Evolutionary conservation across 257 asterid species (phyloP).

Genomic region (Solanum lycopersicoides): DNA sequence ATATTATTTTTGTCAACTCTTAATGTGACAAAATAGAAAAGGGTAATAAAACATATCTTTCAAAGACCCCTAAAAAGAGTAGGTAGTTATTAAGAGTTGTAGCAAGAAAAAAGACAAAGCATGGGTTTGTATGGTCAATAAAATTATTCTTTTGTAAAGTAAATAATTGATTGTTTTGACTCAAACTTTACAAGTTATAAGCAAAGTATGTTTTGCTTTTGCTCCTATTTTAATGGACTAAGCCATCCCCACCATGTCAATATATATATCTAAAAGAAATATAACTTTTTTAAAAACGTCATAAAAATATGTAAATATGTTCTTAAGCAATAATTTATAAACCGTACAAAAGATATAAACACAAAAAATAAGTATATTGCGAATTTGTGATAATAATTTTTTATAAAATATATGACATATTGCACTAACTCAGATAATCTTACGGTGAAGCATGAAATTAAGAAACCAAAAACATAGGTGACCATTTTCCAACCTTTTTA

Average conservation of each 20-base stretch:
- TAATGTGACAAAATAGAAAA: background rate
- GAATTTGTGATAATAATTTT: fast-evolving
- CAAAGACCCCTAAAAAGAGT: background rate
- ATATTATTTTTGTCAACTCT: background rate
- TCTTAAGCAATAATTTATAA: background rate
- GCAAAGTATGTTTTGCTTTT: background rate
- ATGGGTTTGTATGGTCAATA: background rate
- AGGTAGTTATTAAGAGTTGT: background rate
- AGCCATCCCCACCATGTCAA: background rate
- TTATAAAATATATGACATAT: background rate
- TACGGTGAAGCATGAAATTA: background rate
- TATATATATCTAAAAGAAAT: background rate
- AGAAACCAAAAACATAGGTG: background rate
- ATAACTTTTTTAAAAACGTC: background rate
- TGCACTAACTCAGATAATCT: background rate
- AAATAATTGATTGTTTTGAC: background rate
- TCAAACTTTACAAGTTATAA: background rate
- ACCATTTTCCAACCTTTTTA: background rate
- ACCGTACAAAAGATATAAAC: fast-evolving
- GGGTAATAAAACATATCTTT: background rate
- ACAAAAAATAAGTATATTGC: fast-evolving
- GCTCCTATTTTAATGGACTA: background rate
- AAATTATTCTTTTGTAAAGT: background rate
- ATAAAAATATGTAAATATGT: background rate
- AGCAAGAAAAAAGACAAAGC: background rate